Percentiles rank a stretch among this genome's conserved stretches.
These are phyloP conservation scores for Hypoxylon sp. DNA, from an alignment of 2,329 filamentous ascomycete genomes.

Conservation along the genomic window DNA sequence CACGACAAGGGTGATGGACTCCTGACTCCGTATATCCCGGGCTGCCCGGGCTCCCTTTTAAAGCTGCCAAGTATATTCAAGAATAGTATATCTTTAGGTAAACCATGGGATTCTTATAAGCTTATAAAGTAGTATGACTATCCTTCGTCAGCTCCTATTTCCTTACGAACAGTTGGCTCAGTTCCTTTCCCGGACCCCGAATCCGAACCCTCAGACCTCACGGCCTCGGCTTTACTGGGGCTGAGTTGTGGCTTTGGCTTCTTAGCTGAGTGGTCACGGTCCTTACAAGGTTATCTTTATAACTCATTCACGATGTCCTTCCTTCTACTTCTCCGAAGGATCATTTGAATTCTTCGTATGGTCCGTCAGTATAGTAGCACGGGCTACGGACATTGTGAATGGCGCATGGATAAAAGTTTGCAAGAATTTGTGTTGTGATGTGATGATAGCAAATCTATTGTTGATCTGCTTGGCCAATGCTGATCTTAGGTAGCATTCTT, in stretches of 20 bases:
- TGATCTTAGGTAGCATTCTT: slow-evolving; percentile 12
- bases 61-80: slow-evolving; percentile 1
- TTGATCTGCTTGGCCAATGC: too few relatives aligned
- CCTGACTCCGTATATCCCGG: slow-evolving; percentile 22
- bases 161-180: slow-evolving; percentile 29
- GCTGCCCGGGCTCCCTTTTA: slow-evolving; percentile 6
- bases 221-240: slow-evolving; percentile 47
- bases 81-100: not conserved
- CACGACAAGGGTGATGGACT: not conserved
- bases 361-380: slow-evolving; percentile 5
- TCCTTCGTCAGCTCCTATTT: slow-evolving; percentile 24
- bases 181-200: slow-evolving; percentile 45
- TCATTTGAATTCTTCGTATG: slow-evolving; percentile 41
- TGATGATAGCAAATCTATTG: too few relatives aligned
- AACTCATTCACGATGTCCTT: slow-evolving; percentile 37
- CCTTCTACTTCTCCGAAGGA: slow-evolving; percentile 38
- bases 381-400: slow-evolving; percentile 10
- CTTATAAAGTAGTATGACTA: slow-evolving; percentile 13
- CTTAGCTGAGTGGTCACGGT: slow-evolving; percentile 51
- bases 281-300: slow-evolving; percentile 42
- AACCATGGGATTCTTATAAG: not conserved
- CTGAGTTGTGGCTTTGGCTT: slow-evolving; percentile 52
- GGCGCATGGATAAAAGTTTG: not conserved
- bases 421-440: not conserved
- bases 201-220: slow-evolving; percentile 54